Percentiles rank a stretch among this genome's conserved stretches.
Conservation (phyloP, 1,284 basidiomycete genomes). For the Sphagnurus paluster region DNA sequence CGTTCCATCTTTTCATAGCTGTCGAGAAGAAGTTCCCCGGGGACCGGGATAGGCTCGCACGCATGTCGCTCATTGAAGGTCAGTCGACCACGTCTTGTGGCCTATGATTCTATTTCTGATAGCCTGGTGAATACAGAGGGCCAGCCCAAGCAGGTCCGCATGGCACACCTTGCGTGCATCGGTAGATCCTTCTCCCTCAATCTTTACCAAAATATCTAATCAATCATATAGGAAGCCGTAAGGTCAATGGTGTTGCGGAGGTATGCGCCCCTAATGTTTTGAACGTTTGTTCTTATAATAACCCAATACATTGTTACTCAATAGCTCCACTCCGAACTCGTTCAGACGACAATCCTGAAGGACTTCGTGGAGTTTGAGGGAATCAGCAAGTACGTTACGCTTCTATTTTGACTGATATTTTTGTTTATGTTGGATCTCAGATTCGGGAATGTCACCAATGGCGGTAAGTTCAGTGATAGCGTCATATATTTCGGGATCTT, state of each 20-base stretch:
- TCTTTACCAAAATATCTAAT: constrained; percentile 1
- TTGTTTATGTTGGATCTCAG: constrained; percentile 31
- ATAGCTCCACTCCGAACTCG: constrained; percentile 73
- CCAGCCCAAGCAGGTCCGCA: constrained; percentile 80
- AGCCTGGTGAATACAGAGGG: constrained; percentile 64
- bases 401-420: not conserved
- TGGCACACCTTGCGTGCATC: constrained; percentile 83
- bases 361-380: constrained; percentile 91
- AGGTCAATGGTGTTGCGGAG: constrained; percentile 96
- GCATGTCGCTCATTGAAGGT: constrained; percentile 93
- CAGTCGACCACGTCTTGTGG: too few species aligned
- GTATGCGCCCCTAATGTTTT: constrained; percentile 43
- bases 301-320: not conserved
- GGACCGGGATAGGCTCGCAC: constrained; percentile 72
- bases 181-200: constrained; percentile 38
- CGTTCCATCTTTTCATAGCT: constrained; percentile 38
- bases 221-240: constrained; percentile 59
- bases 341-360: constrained; percentile 80
- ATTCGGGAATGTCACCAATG: constrained; percentile 84
- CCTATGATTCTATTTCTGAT: too few species aligned
- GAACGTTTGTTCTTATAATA: not conserved
- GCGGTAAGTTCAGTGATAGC: constrained; percentile 52
- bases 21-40: constrained; percentile 90
- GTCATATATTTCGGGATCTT: constrained; percentile 8
- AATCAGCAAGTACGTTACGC: constrained; percentile 60